Percentiles rank a stretch among this genome's conserved stretches.
Evolutionary conservation across 805 yeast genomes (phyloP).

Genomic region (Metschnikowia reukaufii): DNA sequence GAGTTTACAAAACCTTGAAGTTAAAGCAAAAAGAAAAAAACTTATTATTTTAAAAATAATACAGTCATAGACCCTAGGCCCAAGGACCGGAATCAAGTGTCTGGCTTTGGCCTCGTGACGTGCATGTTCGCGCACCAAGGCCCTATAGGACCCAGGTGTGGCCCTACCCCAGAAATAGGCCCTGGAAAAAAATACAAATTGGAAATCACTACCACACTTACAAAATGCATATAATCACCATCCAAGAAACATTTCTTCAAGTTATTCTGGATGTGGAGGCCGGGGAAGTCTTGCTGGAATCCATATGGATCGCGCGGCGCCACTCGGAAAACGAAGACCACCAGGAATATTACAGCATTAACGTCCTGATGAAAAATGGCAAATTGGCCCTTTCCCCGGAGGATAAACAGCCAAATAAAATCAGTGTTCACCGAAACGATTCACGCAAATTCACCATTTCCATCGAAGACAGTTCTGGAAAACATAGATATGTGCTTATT

Average conservation of each 20-base stretch:
- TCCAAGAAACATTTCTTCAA: constrained; percentile 48
- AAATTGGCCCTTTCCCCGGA: constrained; percentile 2
- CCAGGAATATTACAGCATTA: constrained; percentile 9
- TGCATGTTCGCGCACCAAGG: no score
- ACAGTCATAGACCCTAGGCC: no score
- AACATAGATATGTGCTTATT: constrained; percentile 5
- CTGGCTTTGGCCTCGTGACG: no score
- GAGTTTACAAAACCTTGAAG: no score
- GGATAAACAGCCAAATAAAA: not conserved
- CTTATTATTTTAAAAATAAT: no score
- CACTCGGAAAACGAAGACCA: constrained; percentile 19
- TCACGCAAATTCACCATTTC: not conserved
- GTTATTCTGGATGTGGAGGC: constrained; percentile 39
- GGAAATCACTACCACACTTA: not conserved
- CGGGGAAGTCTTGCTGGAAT: constrained; percentile 25
- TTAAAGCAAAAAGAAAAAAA: no score
- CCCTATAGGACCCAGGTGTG: no score
- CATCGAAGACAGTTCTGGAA: constrained; percentile 3
- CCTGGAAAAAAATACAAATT: constrained; percentile 1
- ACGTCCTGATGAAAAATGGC: constrained; percentile 4
- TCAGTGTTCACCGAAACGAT: not conserved
- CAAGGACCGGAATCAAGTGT: no score
- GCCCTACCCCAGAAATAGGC: constrained; percentile 3
- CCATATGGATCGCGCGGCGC: constrained; percentile 47
- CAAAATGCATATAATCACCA: constrained; percentile 26